Evolutionary conservation across 75 land plant genomes (phyloP).

Genomic region (Picea sitchensis): DNA sequence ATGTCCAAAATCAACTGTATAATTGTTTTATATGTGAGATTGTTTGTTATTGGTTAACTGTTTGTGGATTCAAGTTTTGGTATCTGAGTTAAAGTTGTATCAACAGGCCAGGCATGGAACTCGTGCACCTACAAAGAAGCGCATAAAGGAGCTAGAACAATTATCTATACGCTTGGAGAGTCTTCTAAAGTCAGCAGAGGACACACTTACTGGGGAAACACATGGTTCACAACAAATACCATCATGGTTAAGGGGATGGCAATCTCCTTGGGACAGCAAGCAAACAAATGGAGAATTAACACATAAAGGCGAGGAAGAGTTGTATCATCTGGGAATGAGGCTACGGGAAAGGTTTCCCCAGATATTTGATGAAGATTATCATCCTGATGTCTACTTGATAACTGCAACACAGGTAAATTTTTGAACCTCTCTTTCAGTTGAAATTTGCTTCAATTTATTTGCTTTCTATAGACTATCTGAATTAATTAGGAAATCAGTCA

Average conservation of each 20-base stretch:
- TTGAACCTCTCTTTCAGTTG: background rate
- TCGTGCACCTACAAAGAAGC: slow-evolving; percentile 87
- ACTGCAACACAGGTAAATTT: slow-evolving; percentile 80
- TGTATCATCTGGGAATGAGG: slow-evolving; percentile 75
- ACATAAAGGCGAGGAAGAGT: slow-evolving; percentile 72
- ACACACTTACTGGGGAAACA: slow-evolving; percentile 4
- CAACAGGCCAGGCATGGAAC: slow-evolving; percentile 93
- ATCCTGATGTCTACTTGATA: slow-evolving; percentile 72
- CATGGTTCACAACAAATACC: slow-evolving; percentile 33
- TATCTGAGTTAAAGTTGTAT: background rate
- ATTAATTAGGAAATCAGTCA: background rate
- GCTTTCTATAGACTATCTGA: background rate
- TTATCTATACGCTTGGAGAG: slow-evolving; percentile 41
- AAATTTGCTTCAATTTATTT: background rate
- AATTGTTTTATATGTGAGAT: too few relatives aligned
- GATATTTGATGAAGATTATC: slow-evolving; percentile 73
- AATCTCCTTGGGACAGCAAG: slow-evolving; percentile 83
- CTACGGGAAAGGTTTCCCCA: slow-evolving; percentile 52
- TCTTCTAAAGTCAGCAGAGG: slow-evolving; percentile 29
- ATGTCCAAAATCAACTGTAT: too few relatives aligned
- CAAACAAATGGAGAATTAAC: slow-evolving; percentile 72
- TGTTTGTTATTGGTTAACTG: too few relatives aligned
- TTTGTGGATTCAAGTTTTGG: too few relatives aligned
- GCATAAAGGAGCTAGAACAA: slow-evolving; percentile 58
- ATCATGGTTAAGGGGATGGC: slow-evolving; percentile 67